Percentiles rank a stretch among this genome's conserved stretches.
phyloP scores from a whole-genome alignment of 352 stramenopile genomes.

The Phytophthora capsici region DNA sequence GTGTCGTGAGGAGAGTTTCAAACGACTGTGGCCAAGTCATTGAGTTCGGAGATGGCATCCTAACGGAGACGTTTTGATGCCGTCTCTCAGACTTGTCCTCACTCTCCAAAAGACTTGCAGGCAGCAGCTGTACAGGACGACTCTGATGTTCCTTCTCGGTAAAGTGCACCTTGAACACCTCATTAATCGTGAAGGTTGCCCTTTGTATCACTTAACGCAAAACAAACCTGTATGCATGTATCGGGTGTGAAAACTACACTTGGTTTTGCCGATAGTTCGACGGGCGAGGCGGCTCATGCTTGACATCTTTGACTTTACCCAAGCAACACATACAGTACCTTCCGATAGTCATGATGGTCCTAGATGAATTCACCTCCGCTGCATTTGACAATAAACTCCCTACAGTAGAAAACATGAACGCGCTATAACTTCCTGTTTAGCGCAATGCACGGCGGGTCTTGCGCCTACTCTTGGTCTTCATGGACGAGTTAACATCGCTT shows the following conservation, averaged over 20 bases:
- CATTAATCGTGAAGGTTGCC: slow-evolving; percentile 70
- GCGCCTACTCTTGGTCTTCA: slow-evolving; percentile 20
- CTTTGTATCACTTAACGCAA: slow-evolving; percentile 75
- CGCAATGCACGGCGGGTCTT: slow-evolving; percentile 29
- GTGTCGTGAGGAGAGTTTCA: slow-evolving; percentile 34
- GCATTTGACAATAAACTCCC: slow-evolving; percentile 6
- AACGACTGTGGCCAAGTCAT: slow-evolving; percentile 76
- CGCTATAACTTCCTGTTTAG: slow-evolving; percentile 7
- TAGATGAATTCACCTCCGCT: neutral
- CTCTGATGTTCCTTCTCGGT: slow-evolving; percentile 73
- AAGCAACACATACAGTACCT: neutral
- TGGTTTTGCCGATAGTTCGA: neutral
- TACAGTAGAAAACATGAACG: slow-evolving; percentile 3
- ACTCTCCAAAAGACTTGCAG: slow-evolving; percentile 74
- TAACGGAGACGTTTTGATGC: slow-evolving; percentile 88
- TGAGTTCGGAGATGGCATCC: slow-evolving; percentile 88
- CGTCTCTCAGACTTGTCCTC: slow-evolving; percentile 88
- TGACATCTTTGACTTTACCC: neutral
- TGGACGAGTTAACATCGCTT: slow-evolving; percentile 21
- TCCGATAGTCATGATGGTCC: too few relatives aligned
- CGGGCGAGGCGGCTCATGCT: neutral
- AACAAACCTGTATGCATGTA: neutral
- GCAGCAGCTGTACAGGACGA: slow-evolving; percentile 53
- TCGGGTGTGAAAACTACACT: neutral
- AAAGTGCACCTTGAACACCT: slow-evolving; percentile 86